Conservation (phyloP, 2,329 filamentous ascomycete species). For the Neofusicoccum umdonicola region DNA sequence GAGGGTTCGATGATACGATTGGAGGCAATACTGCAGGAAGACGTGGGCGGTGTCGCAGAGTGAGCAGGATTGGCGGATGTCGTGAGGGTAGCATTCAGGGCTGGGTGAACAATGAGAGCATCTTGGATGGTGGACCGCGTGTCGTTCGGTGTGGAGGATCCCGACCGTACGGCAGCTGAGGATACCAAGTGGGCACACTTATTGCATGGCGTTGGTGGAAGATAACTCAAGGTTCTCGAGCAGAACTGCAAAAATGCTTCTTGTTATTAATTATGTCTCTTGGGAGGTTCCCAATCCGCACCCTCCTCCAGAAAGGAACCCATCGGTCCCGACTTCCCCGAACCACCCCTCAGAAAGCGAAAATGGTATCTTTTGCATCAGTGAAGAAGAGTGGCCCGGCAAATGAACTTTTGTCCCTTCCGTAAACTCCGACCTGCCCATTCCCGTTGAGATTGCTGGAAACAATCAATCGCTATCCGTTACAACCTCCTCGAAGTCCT, state of each 20-base stretch:
- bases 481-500: conserved; percentile 46
- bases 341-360: neutral
- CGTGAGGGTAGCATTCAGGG: neutral
- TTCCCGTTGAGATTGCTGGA: neutral
- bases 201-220: conserved; percentile 13
- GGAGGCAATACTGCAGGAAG: neutral
- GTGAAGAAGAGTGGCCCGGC: neutral
- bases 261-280: neutral
- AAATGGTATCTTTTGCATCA: neutral
- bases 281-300: neutral
- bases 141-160: neutral
- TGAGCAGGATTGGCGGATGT: neutral
- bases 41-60: neutral
- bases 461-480: conserved; percentile 23
- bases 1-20: neutral
- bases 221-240: neutral
- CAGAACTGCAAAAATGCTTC: neutral
- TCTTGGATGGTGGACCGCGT: neutral
- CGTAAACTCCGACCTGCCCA: neutral
- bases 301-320: neutral
- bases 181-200: conserved; percentile 1
- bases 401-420: neutral
- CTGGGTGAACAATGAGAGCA: neutral
- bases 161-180: neutral
- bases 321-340: neutral